Evolutionary conservation across 176 grass and related monocot genomes (phyloP).

Genomic region (Carex parvula): DNA sequence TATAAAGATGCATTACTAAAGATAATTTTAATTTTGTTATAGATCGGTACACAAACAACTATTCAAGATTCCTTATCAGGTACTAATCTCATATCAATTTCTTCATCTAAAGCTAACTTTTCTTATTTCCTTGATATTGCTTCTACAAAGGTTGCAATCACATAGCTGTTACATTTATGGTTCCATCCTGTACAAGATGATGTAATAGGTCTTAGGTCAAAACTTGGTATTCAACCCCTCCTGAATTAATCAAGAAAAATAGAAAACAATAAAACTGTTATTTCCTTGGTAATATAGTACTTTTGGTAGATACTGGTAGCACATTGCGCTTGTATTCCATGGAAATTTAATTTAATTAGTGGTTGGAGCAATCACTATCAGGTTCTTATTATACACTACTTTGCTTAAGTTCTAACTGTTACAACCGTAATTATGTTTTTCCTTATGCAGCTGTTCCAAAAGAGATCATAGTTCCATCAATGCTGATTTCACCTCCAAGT

Average conservation of each 20-base stretch:
- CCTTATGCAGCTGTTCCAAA: conserved; percentile 43
- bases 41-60: not conserved
- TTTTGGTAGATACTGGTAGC: not conserved
- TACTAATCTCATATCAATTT: conserved; percentile 7
- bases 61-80: not conserved
- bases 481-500: conserved; percentile 27
- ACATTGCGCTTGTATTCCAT: not conserved
- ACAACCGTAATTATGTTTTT: conserved; percentile 17
- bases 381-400: not conserved
- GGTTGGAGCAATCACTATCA: not conserved
- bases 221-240: not conserved
- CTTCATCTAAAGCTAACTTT: conserved; percentile 9
- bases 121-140: not conserved
- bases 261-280: not conserved
- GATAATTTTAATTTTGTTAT: not conserved
- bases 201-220: no score
- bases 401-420: conserved; percentile 11
- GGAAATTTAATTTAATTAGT: not conserved
- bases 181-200: not conserved
- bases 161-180: not conserved
- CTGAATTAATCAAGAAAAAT: not conserved
- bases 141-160: not conserved
- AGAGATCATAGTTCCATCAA: conserved; percentile 39
- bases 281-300: not conserved
- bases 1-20: not conserved